Evolutionary conservation across 331 rosid species (phyloP), one percentile per base, ranked within the genome.

Genomic region (Quercus lobata): DNA sequence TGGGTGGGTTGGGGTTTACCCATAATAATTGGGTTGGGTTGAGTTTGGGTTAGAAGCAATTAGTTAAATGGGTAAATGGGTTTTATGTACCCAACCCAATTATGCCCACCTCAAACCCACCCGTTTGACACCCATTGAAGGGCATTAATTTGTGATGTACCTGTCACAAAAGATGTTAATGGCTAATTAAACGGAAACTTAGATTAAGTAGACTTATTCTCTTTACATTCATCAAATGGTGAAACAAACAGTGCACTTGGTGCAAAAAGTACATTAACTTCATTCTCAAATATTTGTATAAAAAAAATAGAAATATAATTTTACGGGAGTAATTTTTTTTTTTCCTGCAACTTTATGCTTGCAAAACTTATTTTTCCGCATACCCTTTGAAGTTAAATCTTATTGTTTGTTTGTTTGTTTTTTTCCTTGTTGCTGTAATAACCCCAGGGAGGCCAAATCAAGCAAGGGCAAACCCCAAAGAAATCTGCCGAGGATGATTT

Each of bases 371-470:
- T 35, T 57, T 27, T 12, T 29, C 49, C 30, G n/a, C 8, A 44
- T 37, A 18, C 35, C 46, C 53, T 24, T 27, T 5, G 73, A 77
- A 56, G 80, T 63, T 76, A n/a, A 34, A 29, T 69, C 69, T 19
- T 22, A 4, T 7, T 27, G 25, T 63, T 49, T 44, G 66, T 5
- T 60, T 46, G 11, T 37, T 37, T 41, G 46, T 41, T 41, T 41
- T 7, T 41, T 41, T 8, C 46, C 12, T 41, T 41, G 46, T 57
- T 74, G 71, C 46, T 82, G 53, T 85, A 63, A 44, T 83, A 49
- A 49, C 54, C 75, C 30, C 78, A 86, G 90, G 92, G 84, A 44
- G 89, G 89, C 81, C 94, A 90, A 78, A 71, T 62, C 52, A 88
- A 85, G 84, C 76, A 81, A 46, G 84, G 74, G 7, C 76, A 58